Conservation (phyloP, 139 green algal species). For the Trebouxia sp. region DNA sequence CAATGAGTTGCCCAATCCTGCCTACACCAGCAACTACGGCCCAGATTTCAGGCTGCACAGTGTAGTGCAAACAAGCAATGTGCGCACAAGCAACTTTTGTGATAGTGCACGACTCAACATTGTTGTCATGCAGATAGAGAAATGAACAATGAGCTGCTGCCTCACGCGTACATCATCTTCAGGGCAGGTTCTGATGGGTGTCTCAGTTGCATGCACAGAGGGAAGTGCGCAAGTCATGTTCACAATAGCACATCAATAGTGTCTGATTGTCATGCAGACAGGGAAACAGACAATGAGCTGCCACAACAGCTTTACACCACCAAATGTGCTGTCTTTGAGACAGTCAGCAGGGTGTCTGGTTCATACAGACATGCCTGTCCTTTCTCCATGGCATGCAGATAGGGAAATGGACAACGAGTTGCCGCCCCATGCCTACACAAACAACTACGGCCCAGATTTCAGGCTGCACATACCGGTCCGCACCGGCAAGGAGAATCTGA, state of each 20-base stretch:
- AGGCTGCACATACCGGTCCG: conserved; percentile 57
- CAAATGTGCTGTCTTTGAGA: neutral
- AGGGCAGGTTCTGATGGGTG: no score
- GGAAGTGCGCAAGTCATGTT: no score
- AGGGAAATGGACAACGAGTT: conserved; percentile 72
- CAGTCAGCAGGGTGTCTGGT: neutral
- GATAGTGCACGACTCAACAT: no score
- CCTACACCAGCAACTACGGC: no score
- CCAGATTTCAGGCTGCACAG: no score
- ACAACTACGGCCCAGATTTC: conserved; percentile 84
- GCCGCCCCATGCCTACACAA: conserved; percentile 90
- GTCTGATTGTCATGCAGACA: neutral
- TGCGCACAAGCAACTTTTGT: no score
- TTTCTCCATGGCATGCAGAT: conserved; percentile 31
- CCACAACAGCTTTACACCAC: neutral
- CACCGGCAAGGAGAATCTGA: conserved; percentile 44
- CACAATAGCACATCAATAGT: no score
- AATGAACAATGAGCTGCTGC: neutral
- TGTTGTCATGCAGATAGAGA: neutral
- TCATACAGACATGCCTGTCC: neutral
- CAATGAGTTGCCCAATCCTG: no score
- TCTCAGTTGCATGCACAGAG: no score
- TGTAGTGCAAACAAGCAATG: no score
- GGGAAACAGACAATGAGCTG: neutral
- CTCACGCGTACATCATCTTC: neutral